Base-by-base conservation (phyloP, 2,329 filamentous ascomycete genomes). In the Botrytis fragariae region DNA sequence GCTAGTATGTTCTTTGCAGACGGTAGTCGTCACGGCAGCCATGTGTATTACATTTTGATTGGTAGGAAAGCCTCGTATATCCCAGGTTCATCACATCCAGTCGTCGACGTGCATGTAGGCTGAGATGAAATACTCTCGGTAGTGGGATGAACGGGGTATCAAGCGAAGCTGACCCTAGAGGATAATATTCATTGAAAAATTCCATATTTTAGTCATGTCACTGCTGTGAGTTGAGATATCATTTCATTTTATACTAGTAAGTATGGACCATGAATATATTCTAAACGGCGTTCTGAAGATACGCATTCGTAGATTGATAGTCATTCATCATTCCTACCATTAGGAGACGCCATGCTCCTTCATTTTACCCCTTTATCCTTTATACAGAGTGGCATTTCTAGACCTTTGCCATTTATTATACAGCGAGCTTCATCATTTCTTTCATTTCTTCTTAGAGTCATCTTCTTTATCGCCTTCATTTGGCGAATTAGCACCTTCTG, bases 401-500 rank as follows among this genome's bases (percentile, higher is more conserved):
- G 18, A 32, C 37, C 29, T 69, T 39, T 45, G 48, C 63, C 35
- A 51, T 69, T 61, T 61, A 60, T 69, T 71, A 29, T 71, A 73
- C 72, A 73, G 65, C 39, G 42, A 32, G 44, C 22, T 54, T 54
- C 42, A 32, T 73, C 54, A 57, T 45, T 45, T n/a, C 35, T 9
- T 61, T 69, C 63, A 60, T 60, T 72, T 65, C 42, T 73, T 73
- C 60, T 72, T 72, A 2, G 73, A 64, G 10, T 75, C 72, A 25
- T 75, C 73, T 8, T 73, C 44, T 29, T 74, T 73, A 22, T 69
- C 59, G 16, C 75, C 64, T 37, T 68, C 64, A 25, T 74, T 68
- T 32, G 54, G n/a, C 32, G 65, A 63, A 35, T 60, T 61, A 39
- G 39, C 39, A 39, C 57, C 90, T 79, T 94, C 93, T n/a, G 92